A percentile compares a stretch with the other conserved stretches of the same genome.
Conservation (phyloP, 2,329 filamentous ascomycete genomes). For the Sporothrix pseudoabietina region DNA sequence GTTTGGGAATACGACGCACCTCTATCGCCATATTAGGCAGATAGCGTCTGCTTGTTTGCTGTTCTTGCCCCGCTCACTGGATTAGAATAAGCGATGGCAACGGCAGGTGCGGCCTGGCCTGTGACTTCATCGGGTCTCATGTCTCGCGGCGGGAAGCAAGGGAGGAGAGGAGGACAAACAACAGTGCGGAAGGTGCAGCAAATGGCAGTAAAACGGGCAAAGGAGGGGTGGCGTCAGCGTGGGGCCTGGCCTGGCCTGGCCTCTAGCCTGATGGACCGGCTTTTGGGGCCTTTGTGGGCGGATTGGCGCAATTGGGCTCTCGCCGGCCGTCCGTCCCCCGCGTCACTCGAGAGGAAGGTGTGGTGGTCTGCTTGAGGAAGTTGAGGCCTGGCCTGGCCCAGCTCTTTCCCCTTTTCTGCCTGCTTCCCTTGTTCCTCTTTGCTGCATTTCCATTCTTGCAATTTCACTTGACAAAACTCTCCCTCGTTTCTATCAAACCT, state of each 20-base stretch:
- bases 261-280: not conserved
- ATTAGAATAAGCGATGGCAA: not conserved
- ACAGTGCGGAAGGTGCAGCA: not conserved
- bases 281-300: not conserved
- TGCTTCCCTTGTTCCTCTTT: not conserved
- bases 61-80: not conserved
- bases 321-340: slow-evolving; percentile 12
- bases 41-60: not conserved
- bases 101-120: not conserved
- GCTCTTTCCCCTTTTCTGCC: slow-evolving; percentile 15
- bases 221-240: slow-evolving; percentile 24
- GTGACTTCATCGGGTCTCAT: slow-evolving; percentile 4
- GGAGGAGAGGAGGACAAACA: not conserved
- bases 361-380: not conserved
- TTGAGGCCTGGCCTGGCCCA: not conserved
- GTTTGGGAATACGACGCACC: not conserved
- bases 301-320: slow-evolving; percentile 20
- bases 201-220: not conserved
- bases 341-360: not conserved
- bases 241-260: slow-evolving; percentile 20
- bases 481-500: not conserved
- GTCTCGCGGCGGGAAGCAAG: not conserved
- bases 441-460: not conserved
- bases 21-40: not conserved
- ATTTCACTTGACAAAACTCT: not conserved